Evolutionary conservation across 1,284 basidiomycete genomes (phyloP).

Genomic region (Rhodotorula glutinis): DNA sequence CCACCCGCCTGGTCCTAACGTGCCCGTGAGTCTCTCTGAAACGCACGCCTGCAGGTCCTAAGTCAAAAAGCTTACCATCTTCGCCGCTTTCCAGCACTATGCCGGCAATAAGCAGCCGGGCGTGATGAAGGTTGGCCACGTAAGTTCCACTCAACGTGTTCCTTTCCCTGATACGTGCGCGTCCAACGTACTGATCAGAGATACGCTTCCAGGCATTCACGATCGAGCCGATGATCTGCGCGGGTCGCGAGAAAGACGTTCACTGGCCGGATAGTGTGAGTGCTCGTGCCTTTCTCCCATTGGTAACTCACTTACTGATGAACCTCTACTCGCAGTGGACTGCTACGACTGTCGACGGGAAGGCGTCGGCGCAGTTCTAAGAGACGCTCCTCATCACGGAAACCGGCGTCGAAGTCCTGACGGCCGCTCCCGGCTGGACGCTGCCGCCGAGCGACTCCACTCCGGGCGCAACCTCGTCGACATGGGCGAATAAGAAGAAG

Average conservation of each 20-base stretch:
- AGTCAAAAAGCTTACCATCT: no score
- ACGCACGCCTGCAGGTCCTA: no score
- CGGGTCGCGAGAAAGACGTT: conserved; percentile 54
- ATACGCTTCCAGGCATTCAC: conserved; percentile 47
- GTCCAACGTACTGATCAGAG: neutral
- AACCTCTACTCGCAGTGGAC: no score
- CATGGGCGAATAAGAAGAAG: conserved; percentile 1
- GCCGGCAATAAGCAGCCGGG: conserved; percentile 72
- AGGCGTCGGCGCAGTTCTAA: conserved; percentile 78
- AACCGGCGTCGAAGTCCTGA: conserved; percentile 83
- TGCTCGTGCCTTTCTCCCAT: neutral
- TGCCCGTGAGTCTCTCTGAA: conserved; percentile 8
- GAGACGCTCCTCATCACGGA: conserved; percentile 92
- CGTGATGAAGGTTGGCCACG: conserved; percentile 68
- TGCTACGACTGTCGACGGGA: conserved; percentile 83
- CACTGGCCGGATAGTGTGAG: conserved; percentile 46
- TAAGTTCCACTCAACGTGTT: neutral
- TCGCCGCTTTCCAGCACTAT: conserved; percentile 66
- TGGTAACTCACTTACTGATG: no score
- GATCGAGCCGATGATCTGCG: conserved; percentile 91
- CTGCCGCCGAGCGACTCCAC: conserved; percentile 19
- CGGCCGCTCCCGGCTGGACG: conserved; percentile 53
- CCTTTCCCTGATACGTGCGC: no score
- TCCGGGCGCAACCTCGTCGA: neutral
- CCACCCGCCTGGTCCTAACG: conserved; percentile 53